phyloP scores from a whole-genome alignment of 2,329 filamentous ascomycete species.

The Domatiomyces globalis region DNA sequence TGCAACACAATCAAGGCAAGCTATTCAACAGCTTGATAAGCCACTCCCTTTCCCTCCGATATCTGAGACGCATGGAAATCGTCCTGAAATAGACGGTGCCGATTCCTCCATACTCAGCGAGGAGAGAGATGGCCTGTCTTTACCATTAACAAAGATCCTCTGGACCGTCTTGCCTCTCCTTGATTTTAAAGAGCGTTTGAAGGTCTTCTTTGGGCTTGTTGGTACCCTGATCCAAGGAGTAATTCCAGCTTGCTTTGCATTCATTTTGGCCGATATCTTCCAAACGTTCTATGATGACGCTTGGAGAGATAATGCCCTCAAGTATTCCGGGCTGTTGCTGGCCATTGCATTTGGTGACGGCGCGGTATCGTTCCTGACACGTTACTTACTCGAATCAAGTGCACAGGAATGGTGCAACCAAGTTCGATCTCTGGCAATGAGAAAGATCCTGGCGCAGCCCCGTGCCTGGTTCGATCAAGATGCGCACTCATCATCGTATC shows the following conservation, averaged over 20 bases:
- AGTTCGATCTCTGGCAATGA: constrained; percentile 54
- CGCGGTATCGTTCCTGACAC: constrained; percentile 47
- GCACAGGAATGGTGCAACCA: constrained; percentile 65
- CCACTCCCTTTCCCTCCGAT: constrained; percentile 6
- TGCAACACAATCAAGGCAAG: no score
- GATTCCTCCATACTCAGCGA: background rate
- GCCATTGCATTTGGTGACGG: constrained; percentile 55
- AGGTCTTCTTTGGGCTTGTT: constrained; percentile 47
- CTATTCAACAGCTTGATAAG: constrained; percentile 2
- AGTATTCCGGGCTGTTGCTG: constrained; percentile 58
- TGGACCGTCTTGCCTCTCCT: constrained; percentile 58
- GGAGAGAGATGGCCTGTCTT: background rate
- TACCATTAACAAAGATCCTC: constrained; percentile 42
- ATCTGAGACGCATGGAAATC: background rate
- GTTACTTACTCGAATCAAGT: constrained; percentile 56
- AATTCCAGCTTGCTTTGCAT: constrained; percentile 61
- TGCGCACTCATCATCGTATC: constrained; percentile 46
- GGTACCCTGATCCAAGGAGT: constrained; percentile 51
- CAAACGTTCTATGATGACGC: constrained; percentile 48
- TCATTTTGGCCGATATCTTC: constrained; percentile 58
- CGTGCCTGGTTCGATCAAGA: constrained; percentile 63
- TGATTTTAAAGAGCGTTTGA: constrained; percentile 33
- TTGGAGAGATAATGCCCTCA: constrained; percentile 38
- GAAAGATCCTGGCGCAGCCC: constrained; percentile 59
- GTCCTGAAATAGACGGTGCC: background rate